A percentile compares a stretch with the other conserved stretches of the same genome.
These are phyloP conservation scores for Alternaria consortialis DNA, from an alignment of 2,329 filamentous ascomycete genomes.

Conservation along the genomic window DNA sequence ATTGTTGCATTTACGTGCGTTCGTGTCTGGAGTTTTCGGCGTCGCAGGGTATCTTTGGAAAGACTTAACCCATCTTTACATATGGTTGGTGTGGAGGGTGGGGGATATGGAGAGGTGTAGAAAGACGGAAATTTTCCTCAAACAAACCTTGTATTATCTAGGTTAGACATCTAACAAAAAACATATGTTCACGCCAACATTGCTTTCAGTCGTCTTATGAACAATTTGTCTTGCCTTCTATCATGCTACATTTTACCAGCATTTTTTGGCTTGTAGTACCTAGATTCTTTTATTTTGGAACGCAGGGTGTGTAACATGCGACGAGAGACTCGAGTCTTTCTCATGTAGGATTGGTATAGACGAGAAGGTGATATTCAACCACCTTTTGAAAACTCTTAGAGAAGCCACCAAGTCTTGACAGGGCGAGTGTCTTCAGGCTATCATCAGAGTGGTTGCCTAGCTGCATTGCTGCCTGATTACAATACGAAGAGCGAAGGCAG, in stretches of 20 bases:
- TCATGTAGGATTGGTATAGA: not conserved
- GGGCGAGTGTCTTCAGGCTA: not conserved
- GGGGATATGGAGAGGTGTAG: not conserved
- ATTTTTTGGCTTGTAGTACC: not conserved
- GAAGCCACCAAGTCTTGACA: not conserved
- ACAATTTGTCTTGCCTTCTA: not conserved
- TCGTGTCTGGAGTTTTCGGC: slow-evolving; percentile 15
- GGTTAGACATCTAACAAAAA: not conserved
- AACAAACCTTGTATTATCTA: slow-evolving; percentile 10
- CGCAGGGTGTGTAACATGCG: not conserved
- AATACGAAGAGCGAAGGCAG: not conserved
- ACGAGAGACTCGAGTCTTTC: not conserved
- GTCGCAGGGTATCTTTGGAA: not conserved
- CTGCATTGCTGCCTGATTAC: slow-evolving; percentile 13
- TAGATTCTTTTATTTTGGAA: not conserved
- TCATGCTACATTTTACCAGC: not conserved
- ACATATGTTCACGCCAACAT: not conserved
- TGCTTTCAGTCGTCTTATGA: not conserved
- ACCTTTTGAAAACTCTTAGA: not conserved
- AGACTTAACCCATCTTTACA: slow-evolving; percentile 2
- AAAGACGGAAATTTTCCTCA: not conserved
- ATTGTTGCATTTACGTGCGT: slow-evolving; percentile 12
- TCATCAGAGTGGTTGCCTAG: not conserved
- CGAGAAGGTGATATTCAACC: not conserved
- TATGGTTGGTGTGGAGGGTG: not conserved